Percentiles rank a stretch among this genome's conserved stretches.
Conservation (phyloP, 1,284 basidiomycete genomes). For the Boletus hoseneyae region DNA sequence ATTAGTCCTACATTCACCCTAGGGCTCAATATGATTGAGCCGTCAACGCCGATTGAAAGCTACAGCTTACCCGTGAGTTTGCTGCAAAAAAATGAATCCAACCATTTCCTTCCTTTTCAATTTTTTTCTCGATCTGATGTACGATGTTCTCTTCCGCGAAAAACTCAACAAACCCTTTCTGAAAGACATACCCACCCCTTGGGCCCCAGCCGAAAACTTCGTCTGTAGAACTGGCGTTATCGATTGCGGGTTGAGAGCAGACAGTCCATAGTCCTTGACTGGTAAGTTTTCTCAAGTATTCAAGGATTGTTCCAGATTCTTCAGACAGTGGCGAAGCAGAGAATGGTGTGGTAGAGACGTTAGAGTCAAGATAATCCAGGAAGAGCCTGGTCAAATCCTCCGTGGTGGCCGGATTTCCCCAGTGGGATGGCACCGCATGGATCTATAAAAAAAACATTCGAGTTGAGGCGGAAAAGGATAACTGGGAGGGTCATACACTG, state of each 20-base stretch:
- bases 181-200: constrained; percentile 88
- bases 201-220: constrained; percentile 92
- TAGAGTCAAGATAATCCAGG: constrained; percentile 72
- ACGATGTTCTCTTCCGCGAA: constrained; percentile 75
- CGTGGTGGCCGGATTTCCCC: constrained; percentile 74
- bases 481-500: constrained; percentile 38
- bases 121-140: constrained; percentile 56
- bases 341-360: constrained; percentile 80
- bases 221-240: constrained; percentile 74
- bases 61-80: constrained; percentile 60
- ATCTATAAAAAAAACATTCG: constrained; percentile 40
- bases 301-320: constrained; percentile 83
- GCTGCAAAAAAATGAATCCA: constrained; percentile 87
- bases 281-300: constrained; percentile 77
- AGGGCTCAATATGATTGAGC: background rate
- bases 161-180: constrained; percentile 98
- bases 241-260: constrained; percentile 93
- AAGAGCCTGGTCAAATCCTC: constrained; percentile 81
- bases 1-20: constrained; percentile 86
- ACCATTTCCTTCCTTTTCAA: constrained; percentile 53
- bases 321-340: constrained; percentile 81
- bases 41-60: background rate
- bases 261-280: constrained; percentile 89
- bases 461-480: background rate
- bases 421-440: constrained; percentile 66